Conservation (phyloP, 2,329 filamentous ascomycete genomes). For the Westerdykella ornata region DNA sequence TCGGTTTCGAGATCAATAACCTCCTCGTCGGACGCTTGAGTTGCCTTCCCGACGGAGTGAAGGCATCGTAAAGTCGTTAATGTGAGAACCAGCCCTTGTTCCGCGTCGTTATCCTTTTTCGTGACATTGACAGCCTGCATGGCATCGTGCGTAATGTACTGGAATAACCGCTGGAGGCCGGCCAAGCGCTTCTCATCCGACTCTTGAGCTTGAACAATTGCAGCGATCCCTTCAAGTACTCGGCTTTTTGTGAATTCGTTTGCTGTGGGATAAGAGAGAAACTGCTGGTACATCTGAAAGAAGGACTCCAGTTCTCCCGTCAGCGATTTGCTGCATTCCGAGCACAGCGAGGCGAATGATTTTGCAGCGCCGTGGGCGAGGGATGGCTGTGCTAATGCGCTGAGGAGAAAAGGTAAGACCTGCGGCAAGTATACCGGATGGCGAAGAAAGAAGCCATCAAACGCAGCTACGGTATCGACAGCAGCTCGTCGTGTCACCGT, state of each 20-base stretch:
- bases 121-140: constrained; percentile 28
- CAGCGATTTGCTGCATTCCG: constrained; percentile 64
- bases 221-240: constrained; percentile 66
- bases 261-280: constrained; percentile 53
- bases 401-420: constrained; percentile 68
- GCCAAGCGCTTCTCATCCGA: constrained; percentile 50
- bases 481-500: constrained; percentile 60
- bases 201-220: constrained; percentile 65
- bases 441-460: constrained; percentile 69
- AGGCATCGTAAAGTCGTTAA: constrained; percentile 60
- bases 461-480: constrained; percentile 63
- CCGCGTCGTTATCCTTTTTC: constrained; percentile 30
- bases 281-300: constrained; percentile 62
- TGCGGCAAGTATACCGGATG: constrained; percentile 61
- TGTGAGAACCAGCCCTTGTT: constrained; percentile 41
- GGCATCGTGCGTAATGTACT: constrained; percentile 59
- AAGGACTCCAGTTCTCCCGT: constrained; percentile 62
- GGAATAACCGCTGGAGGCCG: constrained; percentile 53
- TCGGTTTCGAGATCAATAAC: constrained; percentile 61
- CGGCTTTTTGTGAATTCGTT: constrained; percentile 66
- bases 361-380: constrained; percentile 64
- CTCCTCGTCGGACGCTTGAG: constrained; percentile 61
- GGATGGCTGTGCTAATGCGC: constrained; percentile 55
- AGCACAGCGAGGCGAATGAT: constrained; percentile 68
- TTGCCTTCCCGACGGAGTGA: constrained; percentile 61